Conservation (phyloP, 1,284 basidiomycete species). For the Paramarasmius palmivorus region DNA sequence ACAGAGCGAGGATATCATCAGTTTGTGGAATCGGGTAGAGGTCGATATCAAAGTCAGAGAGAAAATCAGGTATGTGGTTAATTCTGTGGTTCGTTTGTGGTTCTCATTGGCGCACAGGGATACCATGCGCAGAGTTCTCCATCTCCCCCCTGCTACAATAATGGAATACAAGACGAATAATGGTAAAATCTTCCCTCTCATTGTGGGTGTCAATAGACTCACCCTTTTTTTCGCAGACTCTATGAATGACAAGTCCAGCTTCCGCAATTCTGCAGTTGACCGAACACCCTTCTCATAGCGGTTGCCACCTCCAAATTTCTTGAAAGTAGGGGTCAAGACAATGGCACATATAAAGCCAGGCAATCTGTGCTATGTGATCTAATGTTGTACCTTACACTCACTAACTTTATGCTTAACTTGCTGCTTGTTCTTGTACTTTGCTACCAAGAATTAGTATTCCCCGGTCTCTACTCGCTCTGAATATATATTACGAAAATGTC, state of each 20-base stretch:
- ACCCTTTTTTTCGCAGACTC: constrained; percentile 54
- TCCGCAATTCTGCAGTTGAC: constrained; percentile 67
- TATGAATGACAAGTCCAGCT: constrained; percentile 82
- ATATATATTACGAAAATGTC: too few species aligned
- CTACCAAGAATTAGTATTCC: too few species aligned
- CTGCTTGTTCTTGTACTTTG: neutral
- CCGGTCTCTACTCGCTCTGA: too few species aligned
- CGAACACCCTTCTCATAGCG: constrained; percentile 42
- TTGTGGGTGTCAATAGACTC: neutral
- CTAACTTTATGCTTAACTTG: constrained; percentile 6
- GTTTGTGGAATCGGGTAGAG: constrained; percentile 77
- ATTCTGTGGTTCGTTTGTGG: neutral
- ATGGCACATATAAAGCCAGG: constrained; percentile 8
- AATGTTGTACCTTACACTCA: neutral
- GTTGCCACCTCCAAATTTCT: neutral
- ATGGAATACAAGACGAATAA: constrained; percentile 89
- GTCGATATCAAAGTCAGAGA: constrained; percentile 66
- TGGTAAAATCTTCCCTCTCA: constrained; percentile 41
- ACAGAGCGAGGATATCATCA: constrained; percentile 81
- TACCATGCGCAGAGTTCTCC: constrained; percentile 64
- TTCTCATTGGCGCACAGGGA: constrained; percentile 46
- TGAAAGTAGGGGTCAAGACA: constrained; percentile 8
- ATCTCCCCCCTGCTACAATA: constrained; percentile 66
- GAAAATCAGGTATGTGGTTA: constrained; percentile 61
- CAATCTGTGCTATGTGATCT: neutral